Evolutionary conservation across 805 yeast genomes (phyloP).

Genomic region (Teunomyces kruisii): DNA sequence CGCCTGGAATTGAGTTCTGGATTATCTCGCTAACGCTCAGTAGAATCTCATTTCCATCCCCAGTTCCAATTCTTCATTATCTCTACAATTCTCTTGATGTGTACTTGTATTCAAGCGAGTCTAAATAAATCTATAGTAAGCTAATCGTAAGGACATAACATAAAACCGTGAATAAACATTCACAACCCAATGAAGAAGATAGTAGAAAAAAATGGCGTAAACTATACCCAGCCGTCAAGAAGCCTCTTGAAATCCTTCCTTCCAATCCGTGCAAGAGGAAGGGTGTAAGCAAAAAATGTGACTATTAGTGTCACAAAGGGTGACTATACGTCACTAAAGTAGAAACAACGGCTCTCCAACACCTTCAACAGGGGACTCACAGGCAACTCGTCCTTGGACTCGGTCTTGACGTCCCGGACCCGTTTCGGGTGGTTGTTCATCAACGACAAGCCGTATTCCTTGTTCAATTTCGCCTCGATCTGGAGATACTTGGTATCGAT

Average conservation of each 20-base stretch:
- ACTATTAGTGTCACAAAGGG: too few relatives aligned
- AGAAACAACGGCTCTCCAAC: slow-evolving; percentile 32
- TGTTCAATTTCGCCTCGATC: slow-evolving; percentile 37
- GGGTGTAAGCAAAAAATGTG: too few relatives aligned
- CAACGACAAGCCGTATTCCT: slow-evolving; percentile 26
- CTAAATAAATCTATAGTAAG: background rate
- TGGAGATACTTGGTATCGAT: slow-evolving; percentile 37
- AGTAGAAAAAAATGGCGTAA: background rate
- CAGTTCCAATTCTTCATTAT: too few relatives aligned
- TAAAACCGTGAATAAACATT: background rate
- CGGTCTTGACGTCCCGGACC: slow-evolving; percentile 5
- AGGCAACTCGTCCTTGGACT: slow-evolving; percentile 11
- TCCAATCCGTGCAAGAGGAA: too few relatives aligned
- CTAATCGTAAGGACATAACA: background rate
- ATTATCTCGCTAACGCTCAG: too few relatives aligned
- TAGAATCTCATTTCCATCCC: too few relatives aligned
- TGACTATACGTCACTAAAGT: slow-evolving; percentile 19
- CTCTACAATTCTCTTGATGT: too few relatives aligned
- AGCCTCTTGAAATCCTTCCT: slow-evolving; percentile 2
- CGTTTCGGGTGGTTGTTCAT: slow-evolving; percentile 9
- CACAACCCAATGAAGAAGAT: background rate
- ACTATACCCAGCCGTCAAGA: slow-evolving; percentile 3
- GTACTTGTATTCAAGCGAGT: too few relatives aligned
- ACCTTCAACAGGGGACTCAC: slow-evolving; percentile 33
- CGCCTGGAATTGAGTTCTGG: too few relatives aligned